A percentile compares a stretch with the other conserved stretches of the same genome.
phyloP scores from a whole-genome alignment of 176 grass and related monocot species.

The Avena insularis region DNA sequence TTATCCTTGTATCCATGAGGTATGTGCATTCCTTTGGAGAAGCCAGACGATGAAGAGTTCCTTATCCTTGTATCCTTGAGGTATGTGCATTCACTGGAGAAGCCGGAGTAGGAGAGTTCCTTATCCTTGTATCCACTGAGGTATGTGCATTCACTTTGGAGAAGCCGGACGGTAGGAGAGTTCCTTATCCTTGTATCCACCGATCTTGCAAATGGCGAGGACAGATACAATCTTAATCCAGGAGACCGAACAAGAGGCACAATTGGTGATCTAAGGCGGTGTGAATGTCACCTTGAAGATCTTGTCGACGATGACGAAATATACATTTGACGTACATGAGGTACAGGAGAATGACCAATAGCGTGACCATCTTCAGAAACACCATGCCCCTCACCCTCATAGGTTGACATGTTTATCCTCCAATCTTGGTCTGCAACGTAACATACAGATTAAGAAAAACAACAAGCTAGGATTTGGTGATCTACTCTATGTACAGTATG shows the following conservation, averaged over 20 bases:
- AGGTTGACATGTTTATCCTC: neutral
- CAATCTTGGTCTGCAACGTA: neutral
- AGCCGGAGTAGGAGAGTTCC: no score
- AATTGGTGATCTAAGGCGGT: neutral
- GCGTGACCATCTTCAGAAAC: neutral
- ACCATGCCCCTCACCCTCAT: neutral
- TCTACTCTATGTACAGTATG: no score
- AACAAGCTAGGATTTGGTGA: no score
- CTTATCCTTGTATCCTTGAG: no score
- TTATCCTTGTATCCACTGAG: no score
- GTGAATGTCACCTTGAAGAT: neutral
- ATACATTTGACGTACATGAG: neutral
- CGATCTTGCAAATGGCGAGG: neutral
- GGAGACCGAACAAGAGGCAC: neutral
- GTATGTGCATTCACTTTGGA: neutral
- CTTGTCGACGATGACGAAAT: neutral
- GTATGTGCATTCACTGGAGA: no score
- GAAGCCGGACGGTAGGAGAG: neutral
- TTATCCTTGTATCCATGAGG: no score
- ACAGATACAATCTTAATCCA: neutral
- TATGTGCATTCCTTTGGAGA: no score
- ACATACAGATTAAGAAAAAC: neutral
- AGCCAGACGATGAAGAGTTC: no score
- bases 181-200: neutral
- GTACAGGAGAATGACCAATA: neutral